phyloP scores from a whole-genome alignment of 495 filamentous ascomycete genomes.

The Clavariopsis aquatica region DNA sequence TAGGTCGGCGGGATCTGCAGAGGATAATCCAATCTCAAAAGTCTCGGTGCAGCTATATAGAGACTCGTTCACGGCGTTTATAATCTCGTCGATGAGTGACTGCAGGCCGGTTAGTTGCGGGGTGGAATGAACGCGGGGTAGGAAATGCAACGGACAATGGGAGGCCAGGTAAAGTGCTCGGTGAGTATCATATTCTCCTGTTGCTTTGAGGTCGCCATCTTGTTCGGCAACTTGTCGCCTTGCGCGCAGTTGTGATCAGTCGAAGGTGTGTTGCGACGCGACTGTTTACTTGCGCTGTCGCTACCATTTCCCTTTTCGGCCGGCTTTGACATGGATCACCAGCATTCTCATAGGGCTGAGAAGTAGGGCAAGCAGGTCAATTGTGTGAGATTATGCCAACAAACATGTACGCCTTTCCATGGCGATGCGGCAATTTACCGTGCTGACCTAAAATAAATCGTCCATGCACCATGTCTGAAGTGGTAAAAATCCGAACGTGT shows the following conservation, averaged over 20 bases:
- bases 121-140: constrained; percentile 36
- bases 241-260: background rate
- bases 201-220: constrained; percentile 51
- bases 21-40: constrained; percentile 76
- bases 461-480: no score
- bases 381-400: no score
- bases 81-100: constrained; percentile 95
- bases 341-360: background rate
- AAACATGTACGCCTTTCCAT: no score
- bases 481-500: no score
- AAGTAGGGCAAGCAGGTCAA: no score
- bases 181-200: constrained; percentile 77
- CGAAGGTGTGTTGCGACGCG: constrained; percentile 3
- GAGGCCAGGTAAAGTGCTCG: constrained; percentile 94
- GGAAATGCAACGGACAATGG: constrained; percentile 63
- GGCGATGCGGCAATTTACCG: background rate
- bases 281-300: constrained; percentile 15
- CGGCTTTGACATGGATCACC: no score
- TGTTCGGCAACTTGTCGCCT: constrained; percentile 11
- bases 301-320: no score
- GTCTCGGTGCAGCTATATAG: constrained; percentile 81
- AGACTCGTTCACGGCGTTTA: constrained; percentile 90
- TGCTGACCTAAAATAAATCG: background rate
- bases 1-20: constrained; percentile 67
- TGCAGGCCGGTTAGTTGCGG: constrained; percentile 43